These are phyloP conservation scores for Thelephora terrestris DNA, from an alignment of 1,284 basidiomycete species.

Conservation along the genomic window DNA sequence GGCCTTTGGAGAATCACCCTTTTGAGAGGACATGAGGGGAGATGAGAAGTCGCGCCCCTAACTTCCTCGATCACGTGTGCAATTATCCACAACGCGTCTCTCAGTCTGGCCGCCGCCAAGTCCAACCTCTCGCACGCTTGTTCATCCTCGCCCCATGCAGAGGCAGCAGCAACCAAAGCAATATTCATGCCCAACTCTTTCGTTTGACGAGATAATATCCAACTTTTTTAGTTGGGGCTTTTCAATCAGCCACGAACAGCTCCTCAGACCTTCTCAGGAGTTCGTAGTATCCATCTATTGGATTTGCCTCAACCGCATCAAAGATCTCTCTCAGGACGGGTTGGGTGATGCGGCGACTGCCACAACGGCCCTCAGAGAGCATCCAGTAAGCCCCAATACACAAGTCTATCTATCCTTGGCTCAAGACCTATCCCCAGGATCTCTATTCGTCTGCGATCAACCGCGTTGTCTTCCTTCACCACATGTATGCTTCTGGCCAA, in stretches of 20 bases:
- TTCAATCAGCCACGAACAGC: slow-evolving; percentile 56
- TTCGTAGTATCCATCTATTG: slow-evolving; percentile 62
- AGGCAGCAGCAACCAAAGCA: slow-evolving; percentile 11
- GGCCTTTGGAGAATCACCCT: neutral
- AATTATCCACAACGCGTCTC: neutral
- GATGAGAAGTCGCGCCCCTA: neutral
- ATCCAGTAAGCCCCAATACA: slow-evolving; percentile 22
- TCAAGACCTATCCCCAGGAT: slow-evolving; percentile 14
- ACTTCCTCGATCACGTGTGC: neutral
- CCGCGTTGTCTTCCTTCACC: slow-evolving; percentile 21
- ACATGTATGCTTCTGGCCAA: slow-evolving; percentile 14
- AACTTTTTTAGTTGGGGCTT: slow-evolving; percentile 59
- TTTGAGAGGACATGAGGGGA: neutral
- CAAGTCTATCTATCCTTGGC: neutral
- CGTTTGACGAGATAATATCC: slow-evolving; percentile 47
- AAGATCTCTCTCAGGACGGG: slow-evolving; percentile 47
- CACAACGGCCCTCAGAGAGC: slow-evolving; percentile 35
- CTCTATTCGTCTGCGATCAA: slow-evolving; percentile 19
- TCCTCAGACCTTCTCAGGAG: slow-evolving; percentile 57
- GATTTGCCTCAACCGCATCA: slow-evolving; percentile 62
- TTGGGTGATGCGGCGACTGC: slow-evolving; percentile 48
- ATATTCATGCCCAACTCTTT: slow-evolving; percentile 58
- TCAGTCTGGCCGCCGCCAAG: neutral
- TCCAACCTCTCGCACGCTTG: neutral
- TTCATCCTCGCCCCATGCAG: slow-evolving; percentile 10